Evolutionary conservation across 192 early-diverging fungal genomes (phyloP), one percentile per base, ranked within the genome.

Genomic region (Rhizophlyctis rosea): DNA sequence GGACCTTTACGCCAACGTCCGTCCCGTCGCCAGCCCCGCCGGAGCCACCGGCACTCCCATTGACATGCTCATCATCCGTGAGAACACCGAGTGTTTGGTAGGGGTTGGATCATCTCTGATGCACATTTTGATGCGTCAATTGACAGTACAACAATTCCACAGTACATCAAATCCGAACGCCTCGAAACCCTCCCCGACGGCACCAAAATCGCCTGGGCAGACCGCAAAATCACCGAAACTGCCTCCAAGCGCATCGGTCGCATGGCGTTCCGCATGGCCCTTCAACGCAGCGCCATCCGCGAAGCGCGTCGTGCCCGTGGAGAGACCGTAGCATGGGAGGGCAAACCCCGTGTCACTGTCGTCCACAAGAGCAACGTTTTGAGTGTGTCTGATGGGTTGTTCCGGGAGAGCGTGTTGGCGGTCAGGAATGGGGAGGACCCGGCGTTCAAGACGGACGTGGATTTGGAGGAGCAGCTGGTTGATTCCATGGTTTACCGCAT

Each of bases 401-500:
- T 91, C 86, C 87, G 96, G 58, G 96, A 98, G 75, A 90, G 89
- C 2, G 64, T 62, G 5, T 58, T 66, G 59, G 77, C 71, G 27
- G 92, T 93, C 23, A 86, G 90, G 64, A 82, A 91, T 61, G 81
- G 84, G 35, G 71, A 78, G 54, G 88, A 87, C 48, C 67, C 80
- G 13, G 75, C 74, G 47, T 83, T 81, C 57, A 80, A 71, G 51
- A 64, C 70, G 34, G 66, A 70, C 34, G 85, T 95, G 0, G 81
- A 91, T 36, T 79, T 94, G 71, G 91, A 98, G 62, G 96, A 98
- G 77, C 96, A 98, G 76, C 81, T 98, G 68, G 94, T 98, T 2
- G 96, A 98, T 63, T 98, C 96, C 24, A 98, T 98, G 96, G 96
- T 98, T 65, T 85, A 98, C 73, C 91, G 96, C 64, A 85, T 98